Evolutionary conservation across 2,329 filamentous ascomycete genomes (phyloP), one percentile per base, ranked within the genome.

Genomic region (Penicillium sp.): DNA sequence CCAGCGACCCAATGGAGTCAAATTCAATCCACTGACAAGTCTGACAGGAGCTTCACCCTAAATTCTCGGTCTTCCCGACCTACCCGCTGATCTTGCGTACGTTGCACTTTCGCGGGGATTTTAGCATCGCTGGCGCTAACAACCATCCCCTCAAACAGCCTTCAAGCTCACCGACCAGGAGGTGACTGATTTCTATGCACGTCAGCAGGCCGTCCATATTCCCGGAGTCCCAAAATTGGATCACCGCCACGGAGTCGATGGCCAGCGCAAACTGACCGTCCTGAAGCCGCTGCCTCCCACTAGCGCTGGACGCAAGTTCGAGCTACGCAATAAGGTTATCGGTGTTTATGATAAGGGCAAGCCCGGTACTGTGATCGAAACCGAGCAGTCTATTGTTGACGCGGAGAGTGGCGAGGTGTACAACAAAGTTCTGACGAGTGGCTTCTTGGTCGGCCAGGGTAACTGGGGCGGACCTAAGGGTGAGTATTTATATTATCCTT

Each of bases 261-360:
- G 91, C 66, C 89, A 95, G 79, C 88, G 91, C 65, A 85, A 85
- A 67, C 84, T 95, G 58, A 82, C 87, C 51, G 87, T 94, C 73
- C 75, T 89, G 70, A 90, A 90, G 75, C 84, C 86, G 7, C 80
- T 96, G 4, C 91, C 91, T 10, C 75, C 86, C 0, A 83, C 83
- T 6, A 91, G 87, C 32, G 85, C 79, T 9, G 90, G 90, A 54
- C 80, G 79, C 58, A 84, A 82, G 58, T 94, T 95, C 71, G 88
- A 94, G 78, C 75, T 89, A 56, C 83, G 88, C 62, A 85, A 81
- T 65, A 91, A 88, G 69, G 88, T 95, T 20, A 72, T 95, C 17
- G 91, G 90, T 44, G 89, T 95, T 30, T 95, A 94, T 72, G 91
- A 96, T 77, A 96, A 95, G 79, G 91, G 91, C 64, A 88, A 89